Conservation (phyloP, 768 basidiomycete genomes). For the Termitomyces eurrhizus region DNA sequence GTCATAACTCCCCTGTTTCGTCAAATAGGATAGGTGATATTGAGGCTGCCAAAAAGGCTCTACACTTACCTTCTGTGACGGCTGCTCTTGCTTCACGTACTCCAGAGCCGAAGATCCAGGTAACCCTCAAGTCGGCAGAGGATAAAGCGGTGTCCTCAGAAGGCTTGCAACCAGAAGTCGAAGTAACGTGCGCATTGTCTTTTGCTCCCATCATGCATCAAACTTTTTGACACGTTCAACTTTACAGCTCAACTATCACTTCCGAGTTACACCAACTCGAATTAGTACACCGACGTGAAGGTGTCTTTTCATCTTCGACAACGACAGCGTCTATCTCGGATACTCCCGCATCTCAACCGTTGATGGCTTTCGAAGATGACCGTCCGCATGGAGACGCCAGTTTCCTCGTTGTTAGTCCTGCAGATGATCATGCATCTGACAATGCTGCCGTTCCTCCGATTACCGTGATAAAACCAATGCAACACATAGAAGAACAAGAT, state of each 20-base stretch:
- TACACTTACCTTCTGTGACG: constrained; percentile 53
- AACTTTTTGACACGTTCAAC: constrained; percentile 7
- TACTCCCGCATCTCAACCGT: constrained; percentile 7
- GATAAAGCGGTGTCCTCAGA: neutral
- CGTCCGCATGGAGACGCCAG: constrained; percentile 7
- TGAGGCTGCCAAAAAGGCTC: constrained; percentile 54
- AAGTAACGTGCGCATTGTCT: constrained; percentile 12
- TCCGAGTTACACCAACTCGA: constrained; percentile 18
- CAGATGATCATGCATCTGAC: neutral
- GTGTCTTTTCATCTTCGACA: constrained; percentile 50
- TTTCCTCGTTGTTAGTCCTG: constrained; percentile 1
- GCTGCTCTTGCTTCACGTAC: constrained; percentile 34
- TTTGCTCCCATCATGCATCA: constrained; percentile 1
- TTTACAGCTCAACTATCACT: constrained; percentile 10
- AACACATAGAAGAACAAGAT: constrained; percentile 14
- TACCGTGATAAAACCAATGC: constrained; percentile 29
- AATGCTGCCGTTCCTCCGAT: constrained; percentile 30
- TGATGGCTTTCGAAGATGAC: constrained; percentile 4
- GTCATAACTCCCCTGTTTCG: constrained; percentile 52
- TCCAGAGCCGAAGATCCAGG: constrained; percentile 7
- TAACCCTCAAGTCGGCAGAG: constrained; percentile 7
- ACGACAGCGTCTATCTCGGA: constrained; percentile 12
- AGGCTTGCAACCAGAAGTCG: constrained; percentile 5
- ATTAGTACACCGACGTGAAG: constrained; percentile 52
- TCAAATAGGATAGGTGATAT: constrained; percentile 43